Evolutionary conservation across 2,329 filamentous ascomycete species (phyloP), one percentile per base, ranked within the genome.

Genomic region (Triangularia verruculosa): DNA sequence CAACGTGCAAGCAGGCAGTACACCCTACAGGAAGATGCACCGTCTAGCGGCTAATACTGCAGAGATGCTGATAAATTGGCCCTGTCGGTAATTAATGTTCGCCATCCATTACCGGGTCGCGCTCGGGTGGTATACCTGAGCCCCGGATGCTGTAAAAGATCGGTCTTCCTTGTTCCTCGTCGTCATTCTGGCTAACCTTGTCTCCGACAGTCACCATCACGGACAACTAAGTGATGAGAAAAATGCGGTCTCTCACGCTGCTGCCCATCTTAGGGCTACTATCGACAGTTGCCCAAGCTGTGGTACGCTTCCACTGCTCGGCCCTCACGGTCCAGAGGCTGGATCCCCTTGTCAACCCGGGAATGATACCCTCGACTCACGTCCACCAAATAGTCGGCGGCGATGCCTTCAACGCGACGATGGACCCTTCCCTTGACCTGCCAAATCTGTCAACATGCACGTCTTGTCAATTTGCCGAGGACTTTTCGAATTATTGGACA

Each of bases 381-480:
- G 61, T 65, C 32, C 63, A 65, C 30, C 63, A 65, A 30, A 62
- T 65, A 52, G 63, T 63, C 9, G 63, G 63, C 25, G 63, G 63
- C 13, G 61, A 64, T 32, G 62, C 62, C 32, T 64, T 64, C 39
- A 64, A 64, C 39, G 62, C 57, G 13, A 61, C 51, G 6, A 61
- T 61, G 59, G 62, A 54, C 25, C 62, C 57, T 13, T 34, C 27
- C 15, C 52, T 30, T 6, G 62, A 64, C 17, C 53, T 64, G 7
- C 59, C 62, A 7, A 30, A 34, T 7, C 25, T 56, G 17, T 59
- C 62, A 1, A 57, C 62, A 2, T 64, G 62, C 57, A 64, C 62
- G 12, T 56, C 57, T 5, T 64, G 62, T 20, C 58, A 22, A 55
- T 74, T 75, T 54, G 70, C 69, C 13, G 73, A 75, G 53, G 73